phyloP scores from a whole-genome alignment of 1,284 basidiomycete genomes.

The Ceratobasidium sp. region DNA sequence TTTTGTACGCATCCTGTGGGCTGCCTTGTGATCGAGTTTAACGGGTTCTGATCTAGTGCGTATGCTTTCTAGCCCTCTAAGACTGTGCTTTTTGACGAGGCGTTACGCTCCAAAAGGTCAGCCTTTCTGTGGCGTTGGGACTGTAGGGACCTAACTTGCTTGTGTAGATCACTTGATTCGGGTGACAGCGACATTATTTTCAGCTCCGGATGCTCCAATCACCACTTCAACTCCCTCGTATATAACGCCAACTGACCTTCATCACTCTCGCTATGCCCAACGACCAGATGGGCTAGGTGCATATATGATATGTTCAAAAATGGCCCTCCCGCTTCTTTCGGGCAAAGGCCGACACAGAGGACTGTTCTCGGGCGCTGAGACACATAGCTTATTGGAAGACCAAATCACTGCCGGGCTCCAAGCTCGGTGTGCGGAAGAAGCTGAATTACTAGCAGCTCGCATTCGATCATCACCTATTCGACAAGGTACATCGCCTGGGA shows the following conservation, averaged over 20 bases:
- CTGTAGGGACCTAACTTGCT: not conserved
- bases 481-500: constrained; percentile 2
- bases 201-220: not conserved
- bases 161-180: constrained; percentile 29
- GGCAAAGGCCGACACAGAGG: constrained; percentile 33
- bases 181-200: constrained; percentile 16
- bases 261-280: constrained; percentile 28
- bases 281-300: constrained; percentile 7
- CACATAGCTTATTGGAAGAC: constrained; percentile 9
- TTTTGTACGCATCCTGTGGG: constrained; percentile 21
- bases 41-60: constrained; percentile 10
- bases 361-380: constrained; percentile 11
- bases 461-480: not conserved
- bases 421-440: constrained; percentile 31
- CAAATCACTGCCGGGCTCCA: constrained; percentile 26
- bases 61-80: constrained; percentile 25
- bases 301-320: constrained; percentile 29
- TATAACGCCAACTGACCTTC: constrained; percentile 24
- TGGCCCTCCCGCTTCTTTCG: constrained; percentile 4
- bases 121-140: not conserved
- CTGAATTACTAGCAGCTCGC: constrained; percentile 18
- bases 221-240: constrained; percentile 22
- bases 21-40: not conserved
- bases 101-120: constrained; percentile 32
- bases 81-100: constrained; percentile 17